phyloP scores from a whole-genome alignment of 2,329 filamentous ascomycete genomes.

The Paracamarosporium sp. region DNA sequence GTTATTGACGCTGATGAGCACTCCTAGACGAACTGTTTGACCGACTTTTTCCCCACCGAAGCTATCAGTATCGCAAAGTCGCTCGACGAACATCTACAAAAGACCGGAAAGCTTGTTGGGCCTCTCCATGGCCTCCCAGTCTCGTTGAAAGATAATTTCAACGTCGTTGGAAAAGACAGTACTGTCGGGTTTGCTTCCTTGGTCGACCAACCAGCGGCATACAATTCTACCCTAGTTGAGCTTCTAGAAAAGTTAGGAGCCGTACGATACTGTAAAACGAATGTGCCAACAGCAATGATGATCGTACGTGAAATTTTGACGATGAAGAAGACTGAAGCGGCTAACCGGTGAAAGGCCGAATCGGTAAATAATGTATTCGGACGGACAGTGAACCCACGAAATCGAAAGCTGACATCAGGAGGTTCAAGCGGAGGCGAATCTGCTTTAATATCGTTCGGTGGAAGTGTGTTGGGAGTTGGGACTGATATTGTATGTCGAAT shows the following conservation, averaged over 20 bases:
- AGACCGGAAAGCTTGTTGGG: conserved; percentile 58
- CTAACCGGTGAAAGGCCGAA: conserved; percentile 53
- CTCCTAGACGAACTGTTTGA: conserved; percentile 64
- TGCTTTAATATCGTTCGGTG: conserved; percentile 66
- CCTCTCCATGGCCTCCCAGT: conserved; percentile 73
- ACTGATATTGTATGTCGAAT: conserved; percentile 62
- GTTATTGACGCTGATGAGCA: not conserved
- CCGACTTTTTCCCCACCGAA: conserved; percentile 63
- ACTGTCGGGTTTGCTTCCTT: conserved; percentile 70
- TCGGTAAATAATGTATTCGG: conserved; percentile 71
- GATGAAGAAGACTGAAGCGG: not conserved
- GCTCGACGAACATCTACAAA: conserved; percentile 59
- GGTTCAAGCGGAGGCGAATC: conserved; percentile 73
- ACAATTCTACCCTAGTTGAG: conserved; percentile 64
- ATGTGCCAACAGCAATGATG: conserved; percentile 74
- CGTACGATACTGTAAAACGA: conserved; percentile 74
- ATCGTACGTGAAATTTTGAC: conserved; percentile 47
- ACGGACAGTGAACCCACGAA: conserved; percentile 67
- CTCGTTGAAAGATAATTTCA: conserved; percentile 75
- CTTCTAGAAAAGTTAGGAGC: conserved; percentile 67
- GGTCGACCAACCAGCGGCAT: conserved; percentile 63
- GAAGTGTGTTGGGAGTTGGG: conserved; percentile 67
- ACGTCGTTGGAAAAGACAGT: conserved; percentile 65
- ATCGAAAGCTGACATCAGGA: conserved; percentile 65
- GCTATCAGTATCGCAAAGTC: conserved; percentile 59